These are phyloP conservation scores for Fusarium sublunatum DNA, from an alignment of 2,329 filamentous ascomycete genomes.

Conservation along the genomic window DNA sequence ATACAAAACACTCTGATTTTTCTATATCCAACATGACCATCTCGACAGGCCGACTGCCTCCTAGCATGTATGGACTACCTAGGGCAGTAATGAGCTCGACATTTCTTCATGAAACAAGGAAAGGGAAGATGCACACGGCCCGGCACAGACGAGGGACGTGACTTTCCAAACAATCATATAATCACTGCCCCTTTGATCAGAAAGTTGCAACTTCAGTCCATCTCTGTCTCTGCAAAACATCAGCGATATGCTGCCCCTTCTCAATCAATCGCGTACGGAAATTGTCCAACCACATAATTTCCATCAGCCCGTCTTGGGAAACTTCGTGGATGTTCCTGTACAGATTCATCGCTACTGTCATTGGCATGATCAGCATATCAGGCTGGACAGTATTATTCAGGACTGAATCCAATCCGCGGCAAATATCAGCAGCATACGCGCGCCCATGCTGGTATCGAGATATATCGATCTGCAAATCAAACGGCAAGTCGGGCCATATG, in stretches of 20 bases:
- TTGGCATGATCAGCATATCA: constrained; percentile 58
- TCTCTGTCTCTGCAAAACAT: constrained; percentile 52
- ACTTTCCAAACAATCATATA: neutral
- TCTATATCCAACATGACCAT: neutral
- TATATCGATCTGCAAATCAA: constrained; percentile 55
- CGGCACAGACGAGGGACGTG: neutral
- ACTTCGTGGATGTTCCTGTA: constrained; percentile 55
- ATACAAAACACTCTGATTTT: constrained; percentile 1
- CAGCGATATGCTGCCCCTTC: constrained; percentile 57
- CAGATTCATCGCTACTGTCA: constrained; percentile 57
- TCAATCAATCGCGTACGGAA: constrained; percentile 55
- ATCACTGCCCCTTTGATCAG: constrained; percentile 14
- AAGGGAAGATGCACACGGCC: neutral
- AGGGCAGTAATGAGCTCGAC: neutral
- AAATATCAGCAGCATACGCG: constrained; percentile 61
- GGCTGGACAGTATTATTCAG: constrained; percentile 59
- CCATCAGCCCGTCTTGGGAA: constrained; percentile 57
- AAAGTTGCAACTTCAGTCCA: constrained; percentile 55
- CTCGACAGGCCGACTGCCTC: neutral
- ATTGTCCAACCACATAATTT: constrained; percentile 61
- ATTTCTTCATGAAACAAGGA: constrained; percentile 1
- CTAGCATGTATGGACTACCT: neutral
- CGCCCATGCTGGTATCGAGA: constrained; percentile 57
- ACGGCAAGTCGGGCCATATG: constrained; percentile 54
- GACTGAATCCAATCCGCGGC: constrained; percentile 62